These are phyloP conservation scores for Limnomonas spitsbergensis DNA, from an alignment of 139 green algal species.

Conservation along the genomic window DNA sequence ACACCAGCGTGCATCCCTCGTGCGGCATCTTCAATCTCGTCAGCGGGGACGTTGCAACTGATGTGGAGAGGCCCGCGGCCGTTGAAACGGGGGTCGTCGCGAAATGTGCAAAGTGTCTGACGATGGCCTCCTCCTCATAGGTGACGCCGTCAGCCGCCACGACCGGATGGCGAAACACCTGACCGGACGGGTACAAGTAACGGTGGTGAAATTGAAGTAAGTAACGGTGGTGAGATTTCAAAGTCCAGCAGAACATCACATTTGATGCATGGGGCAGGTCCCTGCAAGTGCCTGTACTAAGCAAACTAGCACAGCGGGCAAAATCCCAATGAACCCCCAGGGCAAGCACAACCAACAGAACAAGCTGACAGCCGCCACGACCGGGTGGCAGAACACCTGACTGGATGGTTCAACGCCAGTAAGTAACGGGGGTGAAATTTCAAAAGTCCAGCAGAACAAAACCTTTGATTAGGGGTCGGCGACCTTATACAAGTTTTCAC, in stretches of 20 bases:
- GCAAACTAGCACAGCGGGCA: too few species aligned
- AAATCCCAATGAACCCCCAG: too few species aligned
- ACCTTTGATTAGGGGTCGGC: too few species aligned
- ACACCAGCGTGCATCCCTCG: neutral
- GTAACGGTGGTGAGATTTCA: neutral
- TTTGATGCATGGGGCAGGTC: too few species aligned
- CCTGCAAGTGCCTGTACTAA: too few species aligned
- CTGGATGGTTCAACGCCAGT: neutral
- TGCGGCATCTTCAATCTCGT: neutral
- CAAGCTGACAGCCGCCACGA: conserved; percentile 33
- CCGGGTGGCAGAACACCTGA: conserved; percentile 21
- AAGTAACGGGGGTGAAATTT: too few species aligned
- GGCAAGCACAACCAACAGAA: too few species aligned
- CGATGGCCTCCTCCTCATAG: conserved; percentile 36
- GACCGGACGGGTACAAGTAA: neutral
- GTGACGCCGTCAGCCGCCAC: conserved; percentile 38
- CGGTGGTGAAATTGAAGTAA: neutral
- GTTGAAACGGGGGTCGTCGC: neutral
- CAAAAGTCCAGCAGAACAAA: too few species aligned
- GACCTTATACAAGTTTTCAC: too few species aligned
- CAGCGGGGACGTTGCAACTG: neutral
- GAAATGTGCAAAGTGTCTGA: conserved; percentile 28
- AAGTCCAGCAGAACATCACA: too few species aligned
- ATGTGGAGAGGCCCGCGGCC: neutral
- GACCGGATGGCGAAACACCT: conserved; percentile 33